Conservation (phyloP, 495 filamentous ascomycete species). For the Podospora tetraspora region DNA sequence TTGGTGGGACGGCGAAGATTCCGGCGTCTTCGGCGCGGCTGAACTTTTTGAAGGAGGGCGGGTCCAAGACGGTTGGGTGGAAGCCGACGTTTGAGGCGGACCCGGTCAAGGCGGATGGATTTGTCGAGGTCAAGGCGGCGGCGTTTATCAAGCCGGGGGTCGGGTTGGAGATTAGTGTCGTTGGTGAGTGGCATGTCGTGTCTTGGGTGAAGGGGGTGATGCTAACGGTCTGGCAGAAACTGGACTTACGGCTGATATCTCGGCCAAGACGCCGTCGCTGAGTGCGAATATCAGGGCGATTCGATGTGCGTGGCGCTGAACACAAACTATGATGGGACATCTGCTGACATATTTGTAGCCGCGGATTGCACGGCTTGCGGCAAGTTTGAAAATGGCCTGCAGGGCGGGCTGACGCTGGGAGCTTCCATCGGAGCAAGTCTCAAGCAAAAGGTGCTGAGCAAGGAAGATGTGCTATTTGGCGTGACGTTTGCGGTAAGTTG, state of each 20-base stretch:
- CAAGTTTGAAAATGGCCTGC: conserved; percentile 7
- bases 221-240: conserved; percentile 3
- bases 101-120: conserved; percentile 10
- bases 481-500: conserved; percentile 14
- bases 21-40: conserved; percentile 12
- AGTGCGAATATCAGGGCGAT: conserved; percentile 13
- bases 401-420: conserved; percentile 14
- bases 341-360: conserved; percentile 5
- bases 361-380: conserved; percentile 16
- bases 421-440: conserved; percentile 13
- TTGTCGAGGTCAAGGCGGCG: conserved; percentile 14
- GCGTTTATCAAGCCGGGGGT: conserved; percentile 14
- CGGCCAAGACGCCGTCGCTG: conserved; percentile 8
- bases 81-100: conserved; percentile 13
- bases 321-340: neutral
- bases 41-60: conserved; percentile 14
- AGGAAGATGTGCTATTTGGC: conserved; percentile 4
- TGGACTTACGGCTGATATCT: conserved; percentile 11
- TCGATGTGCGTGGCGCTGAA: conserved; percentile 3
- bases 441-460: conserved; percentile 14
- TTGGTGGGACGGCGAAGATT: conserved; percentile 13
- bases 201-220: neutral
- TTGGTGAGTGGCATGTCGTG: conserved; percentile 8
- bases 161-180: conserved; percentile 19
- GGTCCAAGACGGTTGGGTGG: conserved; percentile 14